These are phyloP conservation scores for Prunus armeniaca DNA, from an alignment of 306 rosid genomes.

Conservation along the genomic window DNA sequence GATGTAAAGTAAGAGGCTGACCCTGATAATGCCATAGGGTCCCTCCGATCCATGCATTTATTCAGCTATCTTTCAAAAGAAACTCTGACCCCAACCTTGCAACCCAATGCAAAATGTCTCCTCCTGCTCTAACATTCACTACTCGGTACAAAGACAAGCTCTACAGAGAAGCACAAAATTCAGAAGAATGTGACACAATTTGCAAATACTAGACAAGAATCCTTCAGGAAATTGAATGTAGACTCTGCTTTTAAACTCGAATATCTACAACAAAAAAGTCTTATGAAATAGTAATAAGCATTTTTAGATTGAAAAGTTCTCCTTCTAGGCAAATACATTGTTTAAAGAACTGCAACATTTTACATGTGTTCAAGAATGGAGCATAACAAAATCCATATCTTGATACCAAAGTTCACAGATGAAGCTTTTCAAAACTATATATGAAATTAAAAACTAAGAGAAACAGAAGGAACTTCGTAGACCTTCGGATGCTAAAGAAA, in stretches of 20 bases:
- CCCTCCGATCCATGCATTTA: conserved; percentile 98
- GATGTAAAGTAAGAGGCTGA: conserved; percentile 77
- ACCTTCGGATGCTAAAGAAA: conserved; percentile 2
- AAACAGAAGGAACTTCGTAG: conserved; percentile 10
- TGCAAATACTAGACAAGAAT: conserved; percentile 22
- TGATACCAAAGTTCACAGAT: conserved; percentile 14
- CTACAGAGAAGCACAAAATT: conserved; percentile 17
- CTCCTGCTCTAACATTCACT: conserved; percentile 37
- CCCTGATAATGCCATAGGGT: conserved; percentile 73
- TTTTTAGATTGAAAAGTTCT: conserved; percentile 6
- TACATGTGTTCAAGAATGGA: conserved; percentile 15
- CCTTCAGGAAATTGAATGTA: conserved; percentile 2
- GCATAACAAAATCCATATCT: neutral
- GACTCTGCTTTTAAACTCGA: neutral
- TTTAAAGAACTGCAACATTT: conserved; percentile 11
- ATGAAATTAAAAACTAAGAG: conserved; percentile 18
- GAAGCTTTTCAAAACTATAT: conserved; percentile 9
- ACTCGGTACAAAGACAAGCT: conserved; percentile 26
- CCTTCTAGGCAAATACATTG: conserved; percentile 18
- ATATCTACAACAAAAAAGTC: neutral
- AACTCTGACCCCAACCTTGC: conserved; percentile 25
- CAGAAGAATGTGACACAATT: conserved; percentile 26
- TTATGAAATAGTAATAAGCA: neutral
- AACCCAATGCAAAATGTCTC: conserved; percentile 18
- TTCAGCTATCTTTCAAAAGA: conserved; percentile 28